Percentiles rank a stretch among this genome's conserved stretches.
Evolutionary conservation across 495 filamentous ascomycete species (phyloP).

Genomic region (Penicillium diatomitis): DNA sequence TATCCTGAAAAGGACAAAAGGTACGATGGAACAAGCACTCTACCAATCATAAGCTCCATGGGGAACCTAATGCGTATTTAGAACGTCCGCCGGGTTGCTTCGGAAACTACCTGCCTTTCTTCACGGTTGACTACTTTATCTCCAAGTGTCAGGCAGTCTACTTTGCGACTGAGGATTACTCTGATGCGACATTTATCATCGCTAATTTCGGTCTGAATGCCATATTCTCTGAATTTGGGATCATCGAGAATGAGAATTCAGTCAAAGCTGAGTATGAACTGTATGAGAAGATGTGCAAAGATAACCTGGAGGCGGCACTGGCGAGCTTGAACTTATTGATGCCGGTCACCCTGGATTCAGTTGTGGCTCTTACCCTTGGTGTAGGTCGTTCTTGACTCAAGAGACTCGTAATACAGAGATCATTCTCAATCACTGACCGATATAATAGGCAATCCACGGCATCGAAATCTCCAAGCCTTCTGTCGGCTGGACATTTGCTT

Average conservation of each 20-base stretch:
- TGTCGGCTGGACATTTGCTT: conserved; percentile 52
- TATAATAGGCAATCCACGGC: conserved; percentile 39
- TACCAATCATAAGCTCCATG: not conserved
- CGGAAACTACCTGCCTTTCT: conserved; percentile 26
- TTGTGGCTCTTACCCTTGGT: conserved; percentile 50
- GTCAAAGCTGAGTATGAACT: conserved; percentile 25
- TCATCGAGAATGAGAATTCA: conserved; percentile 19
- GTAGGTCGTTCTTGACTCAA: conserved; percentile 23
- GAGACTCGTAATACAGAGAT: too few species aligned
- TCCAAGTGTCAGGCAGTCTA: conserved; percentile 51
- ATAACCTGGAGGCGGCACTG: conserved; percentile 51
- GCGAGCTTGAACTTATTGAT: conserved; percentile 48
- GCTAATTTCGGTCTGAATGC: conserved; percentile 49
- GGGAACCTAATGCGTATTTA: not conserved
- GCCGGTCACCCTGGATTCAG: conserved; percentile 47
- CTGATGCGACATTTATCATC: conserved; percentile 45
- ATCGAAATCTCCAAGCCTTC: conserved; percentile 57
- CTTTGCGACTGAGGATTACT: conserved; percentile 48
- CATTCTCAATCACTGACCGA: too few species aligned
- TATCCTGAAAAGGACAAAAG: conserved; percentile 42
- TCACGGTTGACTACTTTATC: conserved; percentile 45
- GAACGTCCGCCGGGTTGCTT: conserved; percentile 18
- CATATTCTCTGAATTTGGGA: conserved; percentile 43
- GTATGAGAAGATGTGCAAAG: conserved; percentile 38
- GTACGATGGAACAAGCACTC: conserved; percentile 11